Evolutionary conservation across 768 basidiomycete genomes (phyloP).

Genomic region (Amanita exitialis): DNA sequence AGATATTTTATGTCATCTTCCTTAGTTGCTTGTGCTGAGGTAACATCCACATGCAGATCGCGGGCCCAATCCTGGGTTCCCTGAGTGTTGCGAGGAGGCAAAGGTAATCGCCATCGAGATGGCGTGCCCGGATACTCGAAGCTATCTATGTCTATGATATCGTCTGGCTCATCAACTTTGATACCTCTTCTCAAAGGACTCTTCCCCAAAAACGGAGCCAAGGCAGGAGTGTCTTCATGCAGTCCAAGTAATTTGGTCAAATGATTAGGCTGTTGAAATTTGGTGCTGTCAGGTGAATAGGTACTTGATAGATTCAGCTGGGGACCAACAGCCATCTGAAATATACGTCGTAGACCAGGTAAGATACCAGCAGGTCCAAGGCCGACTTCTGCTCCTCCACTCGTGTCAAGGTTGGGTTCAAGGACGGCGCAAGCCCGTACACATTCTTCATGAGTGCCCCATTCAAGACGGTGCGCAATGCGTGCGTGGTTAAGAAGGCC

Average conservation of each 20-base stretch:
- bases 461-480: conserved; percentile 36
- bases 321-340: conserved; percentile 35
- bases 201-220: conserved; percentile 40
- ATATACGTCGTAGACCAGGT: conserved; percentile 38
- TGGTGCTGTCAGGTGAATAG: neutral
- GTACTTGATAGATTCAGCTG: neutral
- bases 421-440: conserved; percentile 37
- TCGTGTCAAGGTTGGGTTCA: conserved; percentile 28
- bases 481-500: conserved; percentile 47
- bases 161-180: conserved; percentile 27
- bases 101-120: conserved; percentile 26
- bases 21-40: neutral
- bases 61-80: neutral
- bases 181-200: conserved; percentile 30
- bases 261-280: conserved; percentile 10
- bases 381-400: conserved; percentile 33
- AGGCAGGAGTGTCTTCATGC: conserved; percentile 38
- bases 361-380: conserved; percentile 29
- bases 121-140: conserved; percentile 9
- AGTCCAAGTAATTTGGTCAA: conserved; percentile 34
- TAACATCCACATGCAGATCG: neutral
- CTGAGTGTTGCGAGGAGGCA: conserved; percentile 20
- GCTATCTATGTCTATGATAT: conserved; percentile 25
- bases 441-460: conserved; percentile 48
- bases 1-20: neutral